Base-by-base conservation (phyloP, 768 basidiomycete genomes). In the Lyophyllum semitale region DNA sequence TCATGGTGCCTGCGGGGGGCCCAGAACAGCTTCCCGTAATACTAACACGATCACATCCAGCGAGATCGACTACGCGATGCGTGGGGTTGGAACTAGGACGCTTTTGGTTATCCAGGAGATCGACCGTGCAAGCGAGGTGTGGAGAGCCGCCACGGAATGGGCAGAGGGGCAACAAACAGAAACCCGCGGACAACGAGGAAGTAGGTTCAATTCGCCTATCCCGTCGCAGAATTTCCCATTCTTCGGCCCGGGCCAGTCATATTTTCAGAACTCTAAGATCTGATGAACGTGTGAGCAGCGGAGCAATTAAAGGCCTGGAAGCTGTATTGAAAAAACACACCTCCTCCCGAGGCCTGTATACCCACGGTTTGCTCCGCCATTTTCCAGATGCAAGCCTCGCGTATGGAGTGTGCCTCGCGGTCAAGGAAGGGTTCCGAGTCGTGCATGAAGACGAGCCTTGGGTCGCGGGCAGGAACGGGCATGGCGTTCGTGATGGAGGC, bases 401-500 rank as follows among this genome's bases (percentile, higher is more conserved):
- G 59, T 22, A 50, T 42, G 2, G 74, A 70, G 57, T 75, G 72
- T n/a, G 74, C 73, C 49, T 73, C 70, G 27, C 69, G 67, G 37
- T 71, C 68, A 22, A 69, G 65, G 57, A 77, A 78, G 17, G 75
- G 72, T 48, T 76, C 73, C 29, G 61, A 67, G 55, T 75, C 71
- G 48, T 67, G 63, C 20, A 71, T 67, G 59, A 77, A 73, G 8
- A 77, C 71, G 35, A 77, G 66, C 23, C 75, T 66, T 12, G 71
- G 66, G 53, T 77, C 73, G 12, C 25, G 45, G 4, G 18, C 11
- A 18, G 48, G 33, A 13, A 25, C 42, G 32, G 52, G 22, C 46
- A 63, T 58, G n/a, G 41, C 50, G 15, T 48, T 46, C 9, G 59
- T 25, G 12, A 67, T 55, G 6, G 60, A 56, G 8, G 59, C 45